phyloP scores from a whole-genome alignment of 164 flowering plant species.

The Macadamia integrifolia region DNA sequence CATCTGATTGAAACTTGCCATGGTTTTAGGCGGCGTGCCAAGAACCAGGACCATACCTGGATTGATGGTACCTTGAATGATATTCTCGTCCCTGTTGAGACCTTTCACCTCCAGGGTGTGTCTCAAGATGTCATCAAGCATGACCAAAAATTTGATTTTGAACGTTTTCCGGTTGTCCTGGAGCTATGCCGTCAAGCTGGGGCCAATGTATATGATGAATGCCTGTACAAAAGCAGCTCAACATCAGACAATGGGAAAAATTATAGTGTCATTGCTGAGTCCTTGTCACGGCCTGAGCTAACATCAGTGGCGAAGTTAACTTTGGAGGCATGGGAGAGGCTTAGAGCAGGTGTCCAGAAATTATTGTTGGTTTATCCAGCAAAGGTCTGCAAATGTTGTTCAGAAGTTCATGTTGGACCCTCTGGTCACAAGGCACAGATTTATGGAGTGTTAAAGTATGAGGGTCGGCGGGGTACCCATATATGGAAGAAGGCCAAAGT shows the following conservation, averaged over 20 bases:
- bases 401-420: conserved; percentile 89
- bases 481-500: conserved; percentile 81
- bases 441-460: conserved; percentile 77
- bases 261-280: conserved; percentile 3
- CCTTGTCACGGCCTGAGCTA: conserved; percentile 32
- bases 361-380: conserved; percentile 68
- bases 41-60: conserved; percentile 69
- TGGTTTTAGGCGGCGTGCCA: conserved; percentile 44
- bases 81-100: conserved; percentile 68
- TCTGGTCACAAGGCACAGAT: conserved; percentile 84
- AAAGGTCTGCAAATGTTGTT: conserved; percentile 74
- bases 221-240: conserved; percentile 1
- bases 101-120: conserved; percentile 59
- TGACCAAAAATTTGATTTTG: conserved; percentile 71
- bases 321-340: conserved; percentile 71
- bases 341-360: conserved; percentile 62
- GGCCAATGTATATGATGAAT: conserved; percentile 28
- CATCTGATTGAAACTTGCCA: conserved; percentile 67
- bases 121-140: conserved; percentile 63
- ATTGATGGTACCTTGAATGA: conserved; percentile 54
- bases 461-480: conserved; percentile 71
- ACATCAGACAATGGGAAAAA: not conserved
- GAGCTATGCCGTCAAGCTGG: conserved; percentile 96
- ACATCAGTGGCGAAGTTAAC: conserved; percentile 46
- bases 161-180: conserved; percentile 77